A percentile compares a stretch with the other conserved stretches of the same genome.
phyloP scores from a whole-genome alignment of 768 basidiomycete genomes.

The Fistulinella prunicolor region DNA sequence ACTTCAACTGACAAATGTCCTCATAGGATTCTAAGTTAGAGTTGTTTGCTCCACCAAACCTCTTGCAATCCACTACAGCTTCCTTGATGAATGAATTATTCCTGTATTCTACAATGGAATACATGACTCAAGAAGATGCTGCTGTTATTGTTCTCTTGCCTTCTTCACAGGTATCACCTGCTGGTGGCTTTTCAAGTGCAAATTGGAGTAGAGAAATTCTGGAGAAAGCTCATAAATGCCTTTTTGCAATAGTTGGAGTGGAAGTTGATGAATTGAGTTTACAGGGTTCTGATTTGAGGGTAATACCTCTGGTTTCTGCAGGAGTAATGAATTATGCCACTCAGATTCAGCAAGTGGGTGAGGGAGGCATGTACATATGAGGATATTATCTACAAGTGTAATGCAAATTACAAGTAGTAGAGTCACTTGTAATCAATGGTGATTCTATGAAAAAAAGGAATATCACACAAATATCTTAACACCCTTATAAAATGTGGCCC shows the following conservation, averaged over 20 bases:
- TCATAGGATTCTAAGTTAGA: slow-evolving; percentile 34
- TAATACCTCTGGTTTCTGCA: background rate
- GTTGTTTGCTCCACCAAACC: slow-evolving; percentile 53
- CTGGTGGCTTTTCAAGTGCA: slow-evolving; percentile 24
- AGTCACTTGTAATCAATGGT: no score
- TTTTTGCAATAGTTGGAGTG: slow-evolving; percentile 36
- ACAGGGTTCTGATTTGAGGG: slow-evolving; percentile 11
- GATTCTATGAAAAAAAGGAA: no score
- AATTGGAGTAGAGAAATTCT: slow-evolving; percentile 38
- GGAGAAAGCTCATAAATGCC: slow-evolving; percentile 34
- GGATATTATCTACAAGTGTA: background rate
- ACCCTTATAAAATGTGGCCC: no score
- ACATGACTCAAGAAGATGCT: background rate
- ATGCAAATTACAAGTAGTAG: no score
- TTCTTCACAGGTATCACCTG: slow-evolving; percentile 38
- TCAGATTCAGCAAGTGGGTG: slow-evolving; percentile 38
- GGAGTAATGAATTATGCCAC: slow-evolving; percentile 7
- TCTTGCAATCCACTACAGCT: slow-evolving; percentile 53
- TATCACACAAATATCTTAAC: no score
- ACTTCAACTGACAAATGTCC: slow-evolving; percentile 1
- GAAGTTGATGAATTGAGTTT: slow-evolving; percentile 6
- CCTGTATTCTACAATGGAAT: slow-evolving; percentile 7
- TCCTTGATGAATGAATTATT: slow-evolving; percentile 40
- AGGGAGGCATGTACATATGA: slow-evolving; percentile 53
- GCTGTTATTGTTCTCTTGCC: slow-evolving; percentile 45